Evolutionary conservation across 768 basidiomycete genomes (phyloP), one percentile per base, ranked within the genome.

Genomic region (Sporobolomyces pararoseus): DNA sequence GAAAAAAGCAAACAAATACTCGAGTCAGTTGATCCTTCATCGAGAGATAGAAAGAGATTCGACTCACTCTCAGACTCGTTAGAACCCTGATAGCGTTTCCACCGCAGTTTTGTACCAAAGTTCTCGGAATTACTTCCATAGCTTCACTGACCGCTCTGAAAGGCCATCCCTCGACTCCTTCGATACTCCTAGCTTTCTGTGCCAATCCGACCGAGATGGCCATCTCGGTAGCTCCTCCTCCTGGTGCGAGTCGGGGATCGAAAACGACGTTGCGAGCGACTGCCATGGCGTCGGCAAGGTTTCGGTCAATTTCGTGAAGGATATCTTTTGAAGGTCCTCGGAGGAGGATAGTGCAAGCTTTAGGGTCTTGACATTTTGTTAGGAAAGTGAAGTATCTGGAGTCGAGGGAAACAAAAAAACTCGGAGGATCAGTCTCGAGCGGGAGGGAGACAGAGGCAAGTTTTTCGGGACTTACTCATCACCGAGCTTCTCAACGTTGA

Each of bases 251-350:
- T 7, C 83, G 81, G 4, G 96, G 96, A 81, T 97, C 90, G 82
- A 98, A 97, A 71, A 96, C 88, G 51, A 92, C 94, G 77, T 98
- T 99, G 31, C 95, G 87, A 4, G 95, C 95, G 64, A 98, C 94
- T 44, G 88, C 86, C 89, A 99, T 97, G 39, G 95, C 96, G 76
- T 99, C 96, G 2, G 92, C 91, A 35, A 98, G 85, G 80, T 98
- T 99, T 59, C 95, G 87, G 80, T 98, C 96, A 75, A 98, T 91
- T 82, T 98, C 96, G 80, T 97, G 96, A 57, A 99, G 83, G 76
- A 98, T 92, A 77, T 98, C 96, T 80, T 98, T 99, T 3, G 92
- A 95, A 0, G 96, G 96, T 2, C 96, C 94, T 49, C 95, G 91
- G 19, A 99, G 89, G 54, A 99, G 86, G 81, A 98, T 92, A 16